Evolutionary conservation across 495 filamentous ascomycete genomes (phyloP).

Genomic region (Amorphotheca resinae): DNA sequence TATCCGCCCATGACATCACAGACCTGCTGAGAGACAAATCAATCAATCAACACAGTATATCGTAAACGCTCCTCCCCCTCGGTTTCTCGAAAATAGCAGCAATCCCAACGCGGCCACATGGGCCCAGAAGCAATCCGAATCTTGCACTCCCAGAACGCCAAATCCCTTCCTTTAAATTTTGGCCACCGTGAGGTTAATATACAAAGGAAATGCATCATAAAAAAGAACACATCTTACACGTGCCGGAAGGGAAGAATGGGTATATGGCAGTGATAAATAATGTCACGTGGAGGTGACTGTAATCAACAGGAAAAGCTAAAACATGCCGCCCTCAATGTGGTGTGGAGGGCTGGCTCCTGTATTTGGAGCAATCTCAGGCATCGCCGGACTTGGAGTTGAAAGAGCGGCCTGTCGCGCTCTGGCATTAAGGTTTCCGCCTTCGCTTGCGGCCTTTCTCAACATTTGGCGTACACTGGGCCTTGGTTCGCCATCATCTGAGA

Average conservation of each 20-base stretch:
- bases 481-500: constrained; percentile 20
- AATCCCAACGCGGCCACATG: too few relatives aligned
- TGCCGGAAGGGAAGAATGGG: constrained; percentile 1
- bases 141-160: constrained; percentile 11
- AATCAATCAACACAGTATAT: background rate
- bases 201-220: constrained; percentile 16
- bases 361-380: constrained; percentile 9
- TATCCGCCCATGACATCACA: background rate
- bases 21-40: constrained; percentile 5
- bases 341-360: constrained; percentile 9
- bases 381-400: constrained; percentile 18
- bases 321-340: constrained; percentile 18
- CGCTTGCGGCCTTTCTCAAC: constrained; percentile 19
- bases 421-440: constrained; percentile 21
- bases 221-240: constrained; percentile 16
- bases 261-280: constrained; percentile 1
- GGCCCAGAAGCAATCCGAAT: too few relatives aligned
- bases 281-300: background rate
- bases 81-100: too few relatives aligned
- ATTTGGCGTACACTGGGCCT: constrained; percentile 9
- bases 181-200: constrained; percentile 10
- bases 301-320: constrained; percentile 8
- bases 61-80: too few relatives aligned
- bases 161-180: constrained; percentile 17
- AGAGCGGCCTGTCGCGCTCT: constrained; percentile 14